Evolutionary conservation across 148 eudicot species (phyloP).

Genomic region (Gaultheria prostrata): DNA sequence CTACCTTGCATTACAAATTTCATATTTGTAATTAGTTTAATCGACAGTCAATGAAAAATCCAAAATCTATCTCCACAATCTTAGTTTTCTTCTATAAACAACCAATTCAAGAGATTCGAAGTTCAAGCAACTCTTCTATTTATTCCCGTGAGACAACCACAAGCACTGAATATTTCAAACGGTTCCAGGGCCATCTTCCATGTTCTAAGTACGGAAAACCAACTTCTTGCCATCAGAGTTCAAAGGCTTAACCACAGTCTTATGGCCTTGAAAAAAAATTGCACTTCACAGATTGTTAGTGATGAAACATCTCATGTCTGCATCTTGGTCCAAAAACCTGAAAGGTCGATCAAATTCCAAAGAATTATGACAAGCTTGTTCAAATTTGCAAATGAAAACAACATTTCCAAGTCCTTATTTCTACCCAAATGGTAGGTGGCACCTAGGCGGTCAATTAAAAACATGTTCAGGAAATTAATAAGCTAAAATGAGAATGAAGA

Average conservation of each 20-base stretch:
- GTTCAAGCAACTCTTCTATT: too few relatives aligned
- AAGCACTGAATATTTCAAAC: neutral
- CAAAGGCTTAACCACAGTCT: neutral
- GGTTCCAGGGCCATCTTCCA: neutral
- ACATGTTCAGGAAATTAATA: neutral
- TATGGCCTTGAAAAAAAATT: constrained; percentile 1
- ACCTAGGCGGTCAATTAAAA: neutral
- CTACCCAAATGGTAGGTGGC: neutral
- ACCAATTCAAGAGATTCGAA: neutral
- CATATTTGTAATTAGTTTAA: neutral
- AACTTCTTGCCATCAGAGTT: neutral
- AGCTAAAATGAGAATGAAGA: neutral
- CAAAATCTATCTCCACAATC: neutral
- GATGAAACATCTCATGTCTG: neutral
- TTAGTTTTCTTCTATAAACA: neutral
- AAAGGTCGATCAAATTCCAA: neutral
- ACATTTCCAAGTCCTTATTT: neutral
- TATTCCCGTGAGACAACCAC: too few relatives aligned
- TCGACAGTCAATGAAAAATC: neutral
- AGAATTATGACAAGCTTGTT: neutral
- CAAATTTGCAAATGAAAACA: neutral
- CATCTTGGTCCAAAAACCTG: neutral
- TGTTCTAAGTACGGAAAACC: constrained; percentile 6
- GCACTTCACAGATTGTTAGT: neutral
- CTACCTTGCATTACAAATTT: neutral